A percentile compares a stretch with the other conserved stretches of the same genome.
phyloP scores from a whole-genome alignment of 768 basidiomycete genomes.

The Rickenella mellea region DNA sequence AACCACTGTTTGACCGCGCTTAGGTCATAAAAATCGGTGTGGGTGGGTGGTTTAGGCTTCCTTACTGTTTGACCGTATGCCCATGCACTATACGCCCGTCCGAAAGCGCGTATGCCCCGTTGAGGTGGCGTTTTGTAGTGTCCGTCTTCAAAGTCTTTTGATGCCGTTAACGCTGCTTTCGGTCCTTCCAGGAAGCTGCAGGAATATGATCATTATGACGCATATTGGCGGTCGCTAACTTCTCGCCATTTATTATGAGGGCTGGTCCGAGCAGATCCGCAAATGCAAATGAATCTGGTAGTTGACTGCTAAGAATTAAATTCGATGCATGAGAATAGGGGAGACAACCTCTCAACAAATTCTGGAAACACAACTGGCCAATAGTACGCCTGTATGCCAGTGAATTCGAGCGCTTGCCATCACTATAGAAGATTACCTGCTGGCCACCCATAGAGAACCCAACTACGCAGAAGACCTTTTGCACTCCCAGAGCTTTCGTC shows the following conservation, averaged over 20 bases:
- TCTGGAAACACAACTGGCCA: conserved; percentile 50
- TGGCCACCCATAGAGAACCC: conserved; percentile 22
- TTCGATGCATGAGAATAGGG: background rate
- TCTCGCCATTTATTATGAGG: conserved; percentile 45
- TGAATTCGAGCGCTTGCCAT: background rate
- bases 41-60: background rate
- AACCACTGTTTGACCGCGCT: conserved; percentile 38
- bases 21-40: background rate
- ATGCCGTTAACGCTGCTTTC: conserved; percentile 42
- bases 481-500: conserved; percentile 13
- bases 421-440: conserved; percentile 11
- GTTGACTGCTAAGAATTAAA: background rate
- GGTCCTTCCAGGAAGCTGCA: conserved; percentile 50
- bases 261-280: conserved; percentile 47
- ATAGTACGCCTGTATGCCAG: conserved; percentile 35
- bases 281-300: conserved; percentile 40
- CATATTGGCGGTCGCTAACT: background rate
- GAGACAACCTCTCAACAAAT: conserved; percentile 34
- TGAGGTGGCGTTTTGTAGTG: conserved; percentile 40
- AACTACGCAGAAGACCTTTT: conserved; percentile 13
- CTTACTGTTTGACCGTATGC: conserved; percentile 46
- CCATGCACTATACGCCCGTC: conserved; percentile 47
- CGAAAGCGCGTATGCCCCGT: conserved; percentile 45
- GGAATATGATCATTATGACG: background rate
- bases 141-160: conserved; percentile 45